Percentiles rank a stretch among this genome's conserved stretches.
phyloP scores from a whole-genome alignment of 176 grass and related monocot genomes.

The Neostapfia colusana region DNA sequence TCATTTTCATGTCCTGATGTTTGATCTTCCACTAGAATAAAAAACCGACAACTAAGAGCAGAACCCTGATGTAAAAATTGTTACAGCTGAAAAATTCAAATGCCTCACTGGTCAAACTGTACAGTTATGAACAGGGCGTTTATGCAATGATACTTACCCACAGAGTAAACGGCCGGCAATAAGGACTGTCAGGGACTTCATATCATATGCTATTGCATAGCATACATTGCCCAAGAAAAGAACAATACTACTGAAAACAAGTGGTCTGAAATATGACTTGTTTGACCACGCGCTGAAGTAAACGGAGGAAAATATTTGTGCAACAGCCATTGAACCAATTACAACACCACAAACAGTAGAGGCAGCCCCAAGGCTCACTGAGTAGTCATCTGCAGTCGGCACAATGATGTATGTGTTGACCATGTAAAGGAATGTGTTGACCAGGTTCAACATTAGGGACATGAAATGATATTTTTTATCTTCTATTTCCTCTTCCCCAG shows the following conservation, averaged over 20 bases:
- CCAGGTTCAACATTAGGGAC: slow-evolving; percentile 79
- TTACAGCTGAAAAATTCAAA: background rate
- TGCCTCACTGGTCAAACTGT: background rate
- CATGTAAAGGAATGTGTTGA: slow-evolving; percentile 95
- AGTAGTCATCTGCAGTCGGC: slow-evolving; percentile 88
- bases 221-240: slow-evolving; percentile 80
- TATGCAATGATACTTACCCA: slow-evolving; percentile 56
- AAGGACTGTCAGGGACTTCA: slow-evolving; percentile 67
- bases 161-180: slow-evolving; percentile 74
- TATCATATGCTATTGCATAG: slow-evolving; percentile 82
- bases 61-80: slow-evolving; percentile 18
- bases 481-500: slow-evolving; percentile 70
- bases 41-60: slow-evolving; percentile 6
- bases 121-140: background rate
- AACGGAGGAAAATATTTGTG: slow-evolving; percentile 86
- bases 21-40: slow-evolving; percentile 6
- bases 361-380: slow-evolving; percentile 84
- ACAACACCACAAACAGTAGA: slow-evolving; percentile 90
- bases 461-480: slow-evolving; percentile 85
- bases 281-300: slow-evolving; percentile 94
- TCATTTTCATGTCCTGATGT: slow-evolving; percentile 16
- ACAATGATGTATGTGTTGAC: slow-evolving; percentile 96
- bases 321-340: slow-evolving; percentile 93
- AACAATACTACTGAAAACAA: slow-evolving; percentile 87
- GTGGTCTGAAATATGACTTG: slow-evolving; percentile 84